Base-by-base conservation (phyloP, 2,329 filamentous ascomycete genomes). In the Arthrobotrys conoides region DNA sequence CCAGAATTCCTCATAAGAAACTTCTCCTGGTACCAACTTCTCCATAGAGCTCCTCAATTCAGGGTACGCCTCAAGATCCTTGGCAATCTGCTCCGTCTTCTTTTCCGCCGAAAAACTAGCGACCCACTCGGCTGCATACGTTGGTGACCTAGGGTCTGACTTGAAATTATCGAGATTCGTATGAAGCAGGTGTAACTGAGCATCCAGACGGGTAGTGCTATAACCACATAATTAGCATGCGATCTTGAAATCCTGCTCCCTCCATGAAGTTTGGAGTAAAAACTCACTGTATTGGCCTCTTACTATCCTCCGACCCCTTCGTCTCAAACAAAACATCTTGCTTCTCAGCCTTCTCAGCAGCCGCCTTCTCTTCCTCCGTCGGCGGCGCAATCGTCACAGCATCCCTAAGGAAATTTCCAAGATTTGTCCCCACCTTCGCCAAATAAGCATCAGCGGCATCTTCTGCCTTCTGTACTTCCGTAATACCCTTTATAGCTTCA, bases 361-460 rank as follows among this genome's bases (percentile, higher is more conserved):
- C 73, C 22, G 63, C 71, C 91, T 87, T 81, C 84, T 87, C n/a
- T 86, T 86, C 81, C 89, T 86, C 87, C 3, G 87, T 86, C 0
- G 93, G 93, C 0, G 94, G 92, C 16, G 93, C 91, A 82, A 99
- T 93, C 67, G 89, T 93, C 71, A 99, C 92, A 64, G 96, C 96
- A 81, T 99, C 95, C 66, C 91, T 90, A 80, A 99, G 87, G 85
- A 97, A 98, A 84, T 95, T 92, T 44, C 93, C 89, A 61, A 99
- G 90, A 82, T 96, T 97, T 75, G 90, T 90, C 22, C 96, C 96
- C 82, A 98, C 97, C 81, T 93, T 93, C 81, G 98, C 86, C 9
- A 99, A 89, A 0, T 96, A 96, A 84, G 98, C 96, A 84, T 99
- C 96, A 6, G 96, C 96, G 3, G 95, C 95, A 83, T 98, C 95